phyloP scores from a whole-genome alignment of 2,329 filamentous ascomycete genomes.

The Colletotrichum plurivorum region DNA sequence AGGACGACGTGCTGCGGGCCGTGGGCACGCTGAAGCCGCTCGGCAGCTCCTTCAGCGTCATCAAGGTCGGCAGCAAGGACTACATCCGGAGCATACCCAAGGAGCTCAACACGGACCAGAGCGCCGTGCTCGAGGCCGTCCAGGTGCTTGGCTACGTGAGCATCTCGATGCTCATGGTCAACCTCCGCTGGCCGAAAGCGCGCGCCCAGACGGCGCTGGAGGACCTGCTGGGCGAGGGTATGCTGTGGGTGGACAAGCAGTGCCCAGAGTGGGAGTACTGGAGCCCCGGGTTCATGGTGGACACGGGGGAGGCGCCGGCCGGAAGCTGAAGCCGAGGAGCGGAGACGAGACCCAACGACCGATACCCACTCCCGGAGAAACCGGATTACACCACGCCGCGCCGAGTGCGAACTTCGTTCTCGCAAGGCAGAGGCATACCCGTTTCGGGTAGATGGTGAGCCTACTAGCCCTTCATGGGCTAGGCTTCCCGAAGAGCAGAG shows the following conservation, averaged over 20 bases:
- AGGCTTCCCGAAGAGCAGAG: neutral
- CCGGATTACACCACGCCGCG: neutral
- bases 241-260: slow-evolving; percentile 96
- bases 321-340: slow-evolving; percentile 39
- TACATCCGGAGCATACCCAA: slow-evolving; percentile 95
- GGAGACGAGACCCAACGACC: slow-evolving; percentile 42
- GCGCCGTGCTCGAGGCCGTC: slow-evolving; percentile 90
- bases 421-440: neutral
- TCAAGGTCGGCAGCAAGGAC: slow-evolving; percentile 85
- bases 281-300: slow-evolving; percentile 82
- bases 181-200: slow-evolving; percentile 87
- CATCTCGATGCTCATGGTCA: slow-evolving; percentile 88
- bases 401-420: too few relatives aligned
- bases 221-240: slow-evolving; percentile 87
- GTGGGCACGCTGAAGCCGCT: slow-evolving; percentile 90
- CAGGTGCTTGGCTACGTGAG: slow-evolving; percentile 93
- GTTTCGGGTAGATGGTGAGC: neutral
- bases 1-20: slow-evolving; percentile 93
- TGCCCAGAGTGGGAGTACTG: slow-evolving; percentile 92
- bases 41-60: slow-evolving; percentile 87
- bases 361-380: slow-evolving; percentile 19
- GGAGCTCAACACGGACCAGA: slow-evolving; percentile 95
- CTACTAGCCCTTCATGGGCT: neutral
- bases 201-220: slow-evolving; percentile 91
- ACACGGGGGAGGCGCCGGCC: slow-evolving; percentile 48